phyloP scores from a whole-genome alignment of 176 grass and related monocot species.

The Avena insularis region DNA sequence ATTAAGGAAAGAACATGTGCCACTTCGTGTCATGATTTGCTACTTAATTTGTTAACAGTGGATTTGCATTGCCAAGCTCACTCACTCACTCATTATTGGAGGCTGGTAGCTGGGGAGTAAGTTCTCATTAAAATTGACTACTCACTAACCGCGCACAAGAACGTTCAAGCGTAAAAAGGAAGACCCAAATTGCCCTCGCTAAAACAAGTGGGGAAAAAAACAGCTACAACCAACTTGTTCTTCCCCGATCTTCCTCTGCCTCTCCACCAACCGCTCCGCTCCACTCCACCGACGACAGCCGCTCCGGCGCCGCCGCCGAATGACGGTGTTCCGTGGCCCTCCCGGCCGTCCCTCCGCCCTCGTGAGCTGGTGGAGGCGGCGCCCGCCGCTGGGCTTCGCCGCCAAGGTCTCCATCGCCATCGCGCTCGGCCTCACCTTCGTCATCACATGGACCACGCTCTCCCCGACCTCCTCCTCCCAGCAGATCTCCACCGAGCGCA shows the following conservation, averaged over 20 bases:
- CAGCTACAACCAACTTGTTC: slow-evolving; percentile 8
- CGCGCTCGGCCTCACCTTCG: slow-evolving; percentile 83
- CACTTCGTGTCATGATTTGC: not conserved
- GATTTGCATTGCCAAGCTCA: not conserved
- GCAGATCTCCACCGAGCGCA: slow-evolving; percentile 72
- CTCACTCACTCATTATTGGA: not conserved
- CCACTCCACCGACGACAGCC: slow-evolving; percentile 46
- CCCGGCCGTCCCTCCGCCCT: slow-evolving; percentile 38
- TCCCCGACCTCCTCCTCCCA: slow-evolving; percentile 67
- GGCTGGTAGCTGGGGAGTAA: not conserved
- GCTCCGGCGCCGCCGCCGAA: slow-evolving; percentile 41
- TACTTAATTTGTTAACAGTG: not conserved
- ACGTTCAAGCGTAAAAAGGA: not conserved
- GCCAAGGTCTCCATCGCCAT: slow-evolving; percentile 81
- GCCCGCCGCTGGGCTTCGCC: slow-evolving; percentile 67
- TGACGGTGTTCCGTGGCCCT: slow-evolving; percentile 64
- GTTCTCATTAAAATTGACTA: not conserved
- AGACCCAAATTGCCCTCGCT: not conserved
- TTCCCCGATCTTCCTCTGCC: not conserved
- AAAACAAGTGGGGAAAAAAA: not conserved
- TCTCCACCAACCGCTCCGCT: slow-evolving; percentile 44
- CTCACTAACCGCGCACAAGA: not conserved
- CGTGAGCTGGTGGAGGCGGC: slow-evolving; percentile 60
- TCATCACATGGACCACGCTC: slow-evolving; percentile 72
- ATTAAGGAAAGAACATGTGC: not conserved